A percentile compares a stretch with the other conserved stretches of the same genome.
Conservation (phyloP, 768 basidiomycete species). For the Russula dissimulans region DNA sequence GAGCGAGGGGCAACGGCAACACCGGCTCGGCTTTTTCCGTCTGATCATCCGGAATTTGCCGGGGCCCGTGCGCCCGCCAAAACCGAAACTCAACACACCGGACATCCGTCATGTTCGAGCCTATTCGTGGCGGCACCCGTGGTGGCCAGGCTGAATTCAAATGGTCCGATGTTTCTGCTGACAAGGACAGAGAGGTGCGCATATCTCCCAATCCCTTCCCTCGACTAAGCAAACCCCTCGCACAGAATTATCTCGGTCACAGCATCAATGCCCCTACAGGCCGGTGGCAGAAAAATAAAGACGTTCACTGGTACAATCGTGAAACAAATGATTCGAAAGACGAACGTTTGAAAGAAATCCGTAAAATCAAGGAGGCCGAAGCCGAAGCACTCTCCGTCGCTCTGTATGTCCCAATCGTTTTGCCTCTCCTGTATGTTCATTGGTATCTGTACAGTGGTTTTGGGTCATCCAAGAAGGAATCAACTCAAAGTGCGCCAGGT, state of each 20-base stretch:
- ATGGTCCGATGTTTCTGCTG: slow-evolving; percentile 83
- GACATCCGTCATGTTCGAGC: slow-evolving; percentile 56
- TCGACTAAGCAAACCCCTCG: neutral
- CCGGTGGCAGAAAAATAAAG: slow-evolving; percentile 96
- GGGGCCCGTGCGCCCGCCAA: slow-evolving; percentile 11
- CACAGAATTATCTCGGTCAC: slow-evolving; percentile 88
- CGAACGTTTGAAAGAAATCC: slow-evolving; percentile 63
- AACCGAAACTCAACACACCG: no score
- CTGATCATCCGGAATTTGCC: slow-evolving; percentile 14
- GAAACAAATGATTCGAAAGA: slow-evolving; percentile 37
- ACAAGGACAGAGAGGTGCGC: slow-evolving; percentile 84
- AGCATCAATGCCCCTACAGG: slow-evolving; percentile 93
- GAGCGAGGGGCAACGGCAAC: neutral
- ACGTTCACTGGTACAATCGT: slow-evolving; percentile 90
- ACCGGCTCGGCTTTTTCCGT: slow-evolving; percentile 5
- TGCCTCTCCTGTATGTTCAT: neutral
- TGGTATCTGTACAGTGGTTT: slow-evolving; percentile 47
- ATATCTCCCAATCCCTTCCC: neutral
- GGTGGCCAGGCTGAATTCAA: slow-evolving; percentile 91
- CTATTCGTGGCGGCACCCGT: slow-evolving; percentile 79
- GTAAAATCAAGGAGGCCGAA: slow-evolving; percentile 77
- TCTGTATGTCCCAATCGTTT: slow-evolving; percentile 39
- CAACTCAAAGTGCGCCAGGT: slow-evolving; percentile 16
- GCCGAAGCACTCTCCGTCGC: slow-evolving; percentile 80
- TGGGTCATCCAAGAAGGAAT: slow-evolving; percentile 38